Percentiles rank a stretch among this genome's conserved stretches.
phyloP scores from a whole-genome alignment of 805 yeast genomes.

The Barnettozyma botsteinii region DNA sequence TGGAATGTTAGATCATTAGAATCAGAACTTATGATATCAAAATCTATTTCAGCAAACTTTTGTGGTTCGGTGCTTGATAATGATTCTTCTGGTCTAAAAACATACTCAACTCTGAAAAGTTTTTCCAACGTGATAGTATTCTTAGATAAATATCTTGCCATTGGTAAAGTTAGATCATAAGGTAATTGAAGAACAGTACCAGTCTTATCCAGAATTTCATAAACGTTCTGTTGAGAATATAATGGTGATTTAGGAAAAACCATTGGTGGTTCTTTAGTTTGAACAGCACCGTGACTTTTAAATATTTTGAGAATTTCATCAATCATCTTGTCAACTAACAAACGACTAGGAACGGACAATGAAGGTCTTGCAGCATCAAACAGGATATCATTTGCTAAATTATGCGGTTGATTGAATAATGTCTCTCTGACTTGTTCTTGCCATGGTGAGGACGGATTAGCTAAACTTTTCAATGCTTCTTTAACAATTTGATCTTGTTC shows the following conservation, averaged over 20 bases:
- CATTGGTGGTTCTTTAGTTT: constrained; percentile 55
- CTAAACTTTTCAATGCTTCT: constrained; percentile 78
- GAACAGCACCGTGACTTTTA: constrained; percentile 80
- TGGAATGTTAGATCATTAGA: constrained; percentile 44
- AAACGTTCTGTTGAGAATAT: constrained; percentile 55
- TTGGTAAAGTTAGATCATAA: constrained; percentile 83
- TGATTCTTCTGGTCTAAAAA: constrained; percentile 59
- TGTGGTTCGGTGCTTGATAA: constrained; percentile 64
- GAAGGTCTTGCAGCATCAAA: constrained; percentile 48
- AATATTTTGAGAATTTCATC: constrained; percentile 60
- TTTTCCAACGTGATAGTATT: constrained; percentile 49
- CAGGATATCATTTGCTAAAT: constrained; percentile 76
- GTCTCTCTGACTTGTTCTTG: constrained; percentile 87
- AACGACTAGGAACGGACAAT: constrained; percentile 39
- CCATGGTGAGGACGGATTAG: constrained; percentile 92
- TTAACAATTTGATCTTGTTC: constrained; percentile 87
- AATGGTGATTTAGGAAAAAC: constrained; percentile 81
- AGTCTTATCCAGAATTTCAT: constrained; percentile 75
- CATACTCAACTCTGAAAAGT: constrained; percentile 70
- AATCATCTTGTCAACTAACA: constrained; percentile 55
- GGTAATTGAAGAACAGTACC: constrained; percentile 89
- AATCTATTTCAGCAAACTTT: constrained; percentile 75
- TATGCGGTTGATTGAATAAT: constrained; percentile 78
- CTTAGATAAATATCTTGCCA: constrained; percentile 78
- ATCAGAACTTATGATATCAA: constrained; percentile 62